A percentile compares a stretch with the other conserved stretches of the same genome.
phyloP scores from a whole-genome alignment of 2,329 filamentous ascomycete species.

The Pseudocercospora eumusae region DNA sequence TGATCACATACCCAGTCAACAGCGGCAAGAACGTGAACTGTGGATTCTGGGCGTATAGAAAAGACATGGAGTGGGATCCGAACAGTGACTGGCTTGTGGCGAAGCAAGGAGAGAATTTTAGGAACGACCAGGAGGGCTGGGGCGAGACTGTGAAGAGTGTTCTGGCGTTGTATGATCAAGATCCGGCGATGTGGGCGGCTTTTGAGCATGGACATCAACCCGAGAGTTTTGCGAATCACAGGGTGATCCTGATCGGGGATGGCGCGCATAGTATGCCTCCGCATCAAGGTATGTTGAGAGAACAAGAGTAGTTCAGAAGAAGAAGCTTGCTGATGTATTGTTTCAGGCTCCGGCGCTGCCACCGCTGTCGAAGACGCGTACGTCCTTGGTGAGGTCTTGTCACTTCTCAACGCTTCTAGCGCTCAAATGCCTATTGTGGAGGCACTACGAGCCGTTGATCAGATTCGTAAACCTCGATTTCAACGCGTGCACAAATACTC shows the following conservation, averaged over 20 bases:
- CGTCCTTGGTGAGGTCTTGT: conserved; percentile 35
- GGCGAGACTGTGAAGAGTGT: conserved; percentile 44
- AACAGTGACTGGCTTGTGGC: conserved; percentile 45
- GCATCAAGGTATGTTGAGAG: conserved; percentile 55
- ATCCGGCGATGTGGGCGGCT: conserved; percentile 51
- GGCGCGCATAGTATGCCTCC: conserved; percentile 67
- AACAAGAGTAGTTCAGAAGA: too few relatives aligned
- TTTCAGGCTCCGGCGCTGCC: conserved; percentile 50
- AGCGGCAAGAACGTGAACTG: conserved; percentile 60
- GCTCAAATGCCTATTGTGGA: conserved; percentile 19
- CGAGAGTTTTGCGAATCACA: conserved; percentile 42
- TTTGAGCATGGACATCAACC: conserved; percentile 46
- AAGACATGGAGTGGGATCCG: conserved; percentile 36
- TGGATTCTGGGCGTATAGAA: conserved; percentile 44
- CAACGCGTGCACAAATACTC: conserved; percentile 25
- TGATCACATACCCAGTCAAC: conserved; percentile 63
- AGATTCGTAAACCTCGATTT: conserved; percentile 26
- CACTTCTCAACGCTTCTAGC: background rate
- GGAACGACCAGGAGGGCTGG: conserved; percentile 47
- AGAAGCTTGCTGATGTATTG: background rate
- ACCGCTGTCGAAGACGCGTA: conserved; percentile 60
- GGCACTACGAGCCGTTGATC: conserved; percentile 28
- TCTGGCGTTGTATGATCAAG: conserved; percentile 42
- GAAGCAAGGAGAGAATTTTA: conserved; percentile 46
- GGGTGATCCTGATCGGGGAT: conserved; percentile 63